Conservation (phyloP, 148 eudicot species). For the Amaranthus hypochondriacus region DNA sequence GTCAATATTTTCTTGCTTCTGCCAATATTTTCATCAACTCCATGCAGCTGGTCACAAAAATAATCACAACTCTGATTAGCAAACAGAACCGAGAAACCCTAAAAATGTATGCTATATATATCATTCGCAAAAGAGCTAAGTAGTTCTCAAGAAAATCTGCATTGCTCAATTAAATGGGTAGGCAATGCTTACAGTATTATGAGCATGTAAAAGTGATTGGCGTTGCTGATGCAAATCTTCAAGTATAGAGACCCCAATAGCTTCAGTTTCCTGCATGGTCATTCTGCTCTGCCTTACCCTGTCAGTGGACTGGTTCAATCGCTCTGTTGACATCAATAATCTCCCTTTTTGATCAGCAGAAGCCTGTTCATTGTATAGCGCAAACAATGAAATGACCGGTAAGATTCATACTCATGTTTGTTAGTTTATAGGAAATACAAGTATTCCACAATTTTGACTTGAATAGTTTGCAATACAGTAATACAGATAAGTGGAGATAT, state of each 20-base stretch:
- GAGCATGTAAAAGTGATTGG: slow-evolving; percentile 57
- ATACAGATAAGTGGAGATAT: background rate
- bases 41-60: slow-evolving; percentile 48
- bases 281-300: slow-evolving; percentile 56
- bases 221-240: slow-evolving; percentile 67
- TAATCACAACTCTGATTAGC: background rate
- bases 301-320: slow-evolving; percentile 47
- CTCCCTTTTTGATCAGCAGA: slow-evolving; percentile 59
- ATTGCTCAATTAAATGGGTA: background rate
- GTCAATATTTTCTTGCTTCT: slow-evolving; percentile 56
- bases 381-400: background rate
- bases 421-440: background rate
- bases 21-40: slow-evolving; percentile 63
- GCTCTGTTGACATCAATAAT: slow-evolving; percentile 52
- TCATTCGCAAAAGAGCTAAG: background rate
- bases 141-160: background rate
- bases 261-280: slow-evolving; percentile 68
- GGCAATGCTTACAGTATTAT: slow-evolving; percentile 37
- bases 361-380: slow-evolving; percentile 30
- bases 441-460: background rate
- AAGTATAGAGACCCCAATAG: slow-evolving; percentile 65
- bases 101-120: background rate
- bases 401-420: background rate
- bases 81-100: background rate
- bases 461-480: background rate